These are phyloP conservation scores for Hyphochytrium catenoides DNA, from an alignment of 352 stramenopile genomes.

Conservation along the genomic window DNA sequence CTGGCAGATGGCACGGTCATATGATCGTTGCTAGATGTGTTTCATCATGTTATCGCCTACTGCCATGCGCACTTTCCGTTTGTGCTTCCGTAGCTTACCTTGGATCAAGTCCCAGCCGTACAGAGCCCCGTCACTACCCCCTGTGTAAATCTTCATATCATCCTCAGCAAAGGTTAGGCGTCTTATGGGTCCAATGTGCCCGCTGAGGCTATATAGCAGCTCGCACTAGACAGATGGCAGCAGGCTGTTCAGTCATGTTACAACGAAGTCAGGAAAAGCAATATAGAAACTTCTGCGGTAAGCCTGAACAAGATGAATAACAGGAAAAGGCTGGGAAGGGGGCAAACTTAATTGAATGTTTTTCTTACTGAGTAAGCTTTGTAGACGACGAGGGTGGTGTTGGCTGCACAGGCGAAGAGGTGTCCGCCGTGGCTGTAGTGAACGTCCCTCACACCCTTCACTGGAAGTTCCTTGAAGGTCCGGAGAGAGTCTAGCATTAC, in stretches of 20 bases:
- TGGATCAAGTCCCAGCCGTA: conserved; percentile 39
- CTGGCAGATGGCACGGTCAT: no score
- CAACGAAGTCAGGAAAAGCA: no score
- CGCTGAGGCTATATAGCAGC: conserved; percentile 32
- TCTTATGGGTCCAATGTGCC: conserved; percentile 43
- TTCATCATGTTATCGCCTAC: no score
- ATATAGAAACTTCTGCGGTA: no score
- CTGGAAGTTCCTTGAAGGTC: conserved; percentile 26
- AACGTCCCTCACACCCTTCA: conserved; percentile 32
- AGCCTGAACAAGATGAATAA: neutral
- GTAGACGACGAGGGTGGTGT: conserved; percentile 29
- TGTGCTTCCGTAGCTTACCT: conserved; percentile 1
- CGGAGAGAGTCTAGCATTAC: conserved; percentile 33
- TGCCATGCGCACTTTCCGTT: no score
- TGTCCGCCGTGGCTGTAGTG: conserved; percentile 37
- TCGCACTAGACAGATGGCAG: conserved; percentile 18
- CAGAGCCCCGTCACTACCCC: conserved; percentile 40
- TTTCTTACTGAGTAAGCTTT: conserved; percentile 34
- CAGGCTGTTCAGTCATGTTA: no score
- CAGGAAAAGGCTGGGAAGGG: neutral
- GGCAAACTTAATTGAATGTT: no score
- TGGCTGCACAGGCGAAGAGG: conserved; percentile 35
- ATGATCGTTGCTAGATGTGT: no score
- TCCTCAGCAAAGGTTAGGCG: conserved; percentile 33
- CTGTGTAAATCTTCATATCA: conserved; percentile 43